Evolutionary conservation across 441 rosid genomes (phyloP).

Genomic region (Flueggea neowawraea): DNA sequence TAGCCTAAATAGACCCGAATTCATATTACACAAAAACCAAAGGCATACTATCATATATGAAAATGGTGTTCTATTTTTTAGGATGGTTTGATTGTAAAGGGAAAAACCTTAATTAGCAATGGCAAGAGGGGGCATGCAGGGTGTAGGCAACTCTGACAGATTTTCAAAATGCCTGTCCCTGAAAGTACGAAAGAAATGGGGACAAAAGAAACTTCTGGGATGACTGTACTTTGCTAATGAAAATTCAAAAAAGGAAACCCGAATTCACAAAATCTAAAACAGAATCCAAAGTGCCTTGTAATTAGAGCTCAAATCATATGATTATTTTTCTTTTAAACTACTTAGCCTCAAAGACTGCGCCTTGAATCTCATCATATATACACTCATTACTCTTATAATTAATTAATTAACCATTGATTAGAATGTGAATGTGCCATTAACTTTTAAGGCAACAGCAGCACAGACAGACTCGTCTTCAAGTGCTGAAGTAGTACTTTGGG

Average conservation of each 20-base stretch:
- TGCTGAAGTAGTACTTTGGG: not conserved
- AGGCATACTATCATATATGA: too few species aligned
- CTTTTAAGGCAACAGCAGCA: too few species aligned
- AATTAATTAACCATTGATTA: not conserved
- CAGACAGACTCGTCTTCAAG: too few species aligned
- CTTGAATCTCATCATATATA: too few species aligned
- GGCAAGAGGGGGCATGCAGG: too few species aligned
- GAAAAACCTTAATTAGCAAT: too few species aligned
- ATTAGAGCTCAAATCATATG: slow-evolving; percentile 11
- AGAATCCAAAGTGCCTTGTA: slow-evolving; percentile 44
- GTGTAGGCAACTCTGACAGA: not conserved
- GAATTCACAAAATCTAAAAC: slow-evolving; percentile 11
- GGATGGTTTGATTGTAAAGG: too few species aligned
- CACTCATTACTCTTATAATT: too few species aligned
- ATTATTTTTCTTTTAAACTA: not conserved
- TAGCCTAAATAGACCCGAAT: too few species aligned
- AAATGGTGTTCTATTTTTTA: too few species aligned
- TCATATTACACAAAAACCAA: too few species aligned
- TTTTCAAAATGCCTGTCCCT: not conserved
- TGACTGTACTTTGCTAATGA: slow-evolving; percentile 23
- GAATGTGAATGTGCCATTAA: not conserved
- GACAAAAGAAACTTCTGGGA: slow-evolving; percentile 30
- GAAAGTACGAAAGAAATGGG: not conserved
- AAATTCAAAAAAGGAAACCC: slow-evolving; percentile 13
- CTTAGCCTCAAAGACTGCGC: too few species aligned